Base-by-base conservation (phyloP, 331 rosid genomes). In the Telfairia occidentalis region DNA sequence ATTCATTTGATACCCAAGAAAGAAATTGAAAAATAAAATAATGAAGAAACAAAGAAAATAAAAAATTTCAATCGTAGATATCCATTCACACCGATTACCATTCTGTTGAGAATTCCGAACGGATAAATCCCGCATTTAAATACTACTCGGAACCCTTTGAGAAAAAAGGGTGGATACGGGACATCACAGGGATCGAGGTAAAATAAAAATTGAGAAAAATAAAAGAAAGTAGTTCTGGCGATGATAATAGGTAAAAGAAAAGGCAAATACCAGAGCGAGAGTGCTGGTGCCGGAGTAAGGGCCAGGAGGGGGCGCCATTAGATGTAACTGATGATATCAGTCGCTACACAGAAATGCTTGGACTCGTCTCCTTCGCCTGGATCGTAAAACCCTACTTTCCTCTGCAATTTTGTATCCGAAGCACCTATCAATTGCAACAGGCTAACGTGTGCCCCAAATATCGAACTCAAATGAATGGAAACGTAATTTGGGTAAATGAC, bases 211-310 rank as follows among this genome's bases (percentile, higher is more conserved):
- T 26, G 45, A n/a, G 26, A 61, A 61, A 60, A 15, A 38, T 4
- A 35, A 45, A 16, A 23, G n/a, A 69, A 43, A 43, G 24, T 48
- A 70, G 26, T 9, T 48, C 29, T 0, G 57, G 34, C 50, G 48
- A 30, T 16, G 77, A 73, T 74, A 53, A 4, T 23, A 9, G 49
- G 13, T 4, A 49, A 64, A 76, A 13, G 40, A 52, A 29, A 77
- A 34, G 7, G 9, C 5, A 65, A 30, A 28, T 75, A 82, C 82
- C 73, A 78, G 50, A 45, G 85, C 82, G 45, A 82, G 82, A 69
- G 85, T 69, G 80, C 85, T 82, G 46, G 66, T 69, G 79, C 85
- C 82, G 79, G 82, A 82, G 78, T 82, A 78, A 74, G 82, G 85
- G 50, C 79, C 79, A 37, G 81, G 71, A 43, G 78, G 78, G 9